Base-by-base conservation (phyloP, 164 flowering plant genomes). In the Annona squamosa region DNA sequence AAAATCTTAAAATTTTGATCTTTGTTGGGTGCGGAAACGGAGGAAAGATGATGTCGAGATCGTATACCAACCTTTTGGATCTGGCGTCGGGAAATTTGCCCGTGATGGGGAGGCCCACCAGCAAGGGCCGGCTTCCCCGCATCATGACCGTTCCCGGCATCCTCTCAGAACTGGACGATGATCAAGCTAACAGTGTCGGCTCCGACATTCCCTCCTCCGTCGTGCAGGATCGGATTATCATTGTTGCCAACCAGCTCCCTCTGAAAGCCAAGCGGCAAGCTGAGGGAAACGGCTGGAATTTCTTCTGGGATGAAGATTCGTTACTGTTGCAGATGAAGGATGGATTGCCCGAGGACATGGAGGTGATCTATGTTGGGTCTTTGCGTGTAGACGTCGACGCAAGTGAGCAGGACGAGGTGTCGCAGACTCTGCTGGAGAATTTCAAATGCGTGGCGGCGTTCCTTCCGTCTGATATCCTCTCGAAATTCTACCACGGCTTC, bases 291-390 rank as follows among this genome's bases (percentile, higher is more conserved):
- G 88, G 90, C 6, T 90, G 94, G 91, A 80, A 82, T 62, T 90
- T 90, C 78, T 83, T 89, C 69, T 90, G 94, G 94, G 90, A 90
- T 59, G 91, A 90, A 64, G 92, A 90, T 63, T 87, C 94, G 0
- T 80, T 90, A 79, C 75, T 88, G 1, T 76, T 87, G 68, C 94
- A 90, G 79, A 71, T 86, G 3, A 90, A 88, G 73, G 92, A 90
- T 75, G 94, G 94, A 2, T 78, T 90, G 73, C 88, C 88, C 3
- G 90, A 88, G 18, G 94, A 90, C 13, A 86, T 88, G 86, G 94
- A 90, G 81, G 92, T 90, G 46, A 26, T 90, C 16, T 90, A 90
- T 77, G 87, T 90, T 5, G 94, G 94, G 9, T 87, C 84, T 3
- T 81, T 88, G 85, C 80, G 73, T 74, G 88, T 81, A n/a, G 91